These are phyloP conservation scores for Gracilaria caudata DNA, from an alignment of 23 red algal genomes.

Conservation along the genomic window DNA sequence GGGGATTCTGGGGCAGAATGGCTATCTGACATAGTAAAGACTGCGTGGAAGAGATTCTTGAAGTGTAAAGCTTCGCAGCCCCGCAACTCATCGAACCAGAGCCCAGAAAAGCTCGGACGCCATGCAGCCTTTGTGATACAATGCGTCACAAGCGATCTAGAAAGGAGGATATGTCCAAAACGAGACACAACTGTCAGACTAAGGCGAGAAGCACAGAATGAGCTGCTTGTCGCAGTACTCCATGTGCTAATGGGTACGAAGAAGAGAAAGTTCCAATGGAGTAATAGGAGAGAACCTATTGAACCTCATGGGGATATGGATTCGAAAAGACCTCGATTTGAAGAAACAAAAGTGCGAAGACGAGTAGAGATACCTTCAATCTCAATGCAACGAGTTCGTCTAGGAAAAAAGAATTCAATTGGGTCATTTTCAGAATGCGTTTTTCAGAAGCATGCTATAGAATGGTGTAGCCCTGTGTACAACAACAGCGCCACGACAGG, in stretches of 20 bases:
- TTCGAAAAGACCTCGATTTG: not conserved
- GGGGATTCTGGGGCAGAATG: not conserved
- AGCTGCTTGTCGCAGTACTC: not conserved
- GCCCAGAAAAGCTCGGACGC: not conserved
- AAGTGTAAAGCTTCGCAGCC: slow-evolving; percentile 2
- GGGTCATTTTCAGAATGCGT: not conserved
- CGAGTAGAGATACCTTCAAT: not conserved
- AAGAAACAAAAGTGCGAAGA: not conserved
- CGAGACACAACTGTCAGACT: not conserved
- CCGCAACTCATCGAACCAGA: not conserved
- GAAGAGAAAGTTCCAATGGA: not conserved
- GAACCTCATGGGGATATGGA: not conserved
- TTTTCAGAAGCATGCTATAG: not conserved
- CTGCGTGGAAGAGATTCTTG: slow-evolving; percentile 13
- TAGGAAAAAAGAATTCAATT: not conserved
- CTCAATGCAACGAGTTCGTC: not conserved
- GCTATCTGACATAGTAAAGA: not conserved
- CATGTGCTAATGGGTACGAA: not conserved
- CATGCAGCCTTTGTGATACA: slow-evolving; percentile 16
- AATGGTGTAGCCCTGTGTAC: slow-evolving; percentile 43
- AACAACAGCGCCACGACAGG: not conserved
- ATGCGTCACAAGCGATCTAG: not conserved
- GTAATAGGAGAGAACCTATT: not conserved
- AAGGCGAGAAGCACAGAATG: not conserved
- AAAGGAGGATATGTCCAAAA: not conserved